Conservation (phyloP, 1,139 yeast species). For the Kurtzmaniella quercitrusa region DNA sequence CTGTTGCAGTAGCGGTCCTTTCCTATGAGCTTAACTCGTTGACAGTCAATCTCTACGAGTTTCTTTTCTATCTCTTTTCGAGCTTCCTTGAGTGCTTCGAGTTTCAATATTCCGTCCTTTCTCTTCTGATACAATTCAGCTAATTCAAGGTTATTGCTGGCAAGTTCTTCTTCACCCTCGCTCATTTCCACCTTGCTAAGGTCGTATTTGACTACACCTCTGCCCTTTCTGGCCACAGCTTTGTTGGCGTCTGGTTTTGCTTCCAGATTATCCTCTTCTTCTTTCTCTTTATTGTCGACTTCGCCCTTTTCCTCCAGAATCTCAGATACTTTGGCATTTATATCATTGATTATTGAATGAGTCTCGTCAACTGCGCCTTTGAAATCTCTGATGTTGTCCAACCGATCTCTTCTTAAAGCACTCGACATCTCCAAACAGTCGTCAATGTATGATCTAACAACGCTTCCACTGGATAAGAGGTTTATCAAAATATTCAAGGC, state of each 20-base stretch:
- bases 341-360: slow-evolving; percentile 32
- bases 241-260: not conserved
- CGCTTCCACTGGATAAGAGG: slow-evolving; percentile 52
- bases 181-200: slow-evolving; percentile 38
- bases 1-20: slow-evolving; percentile 79
- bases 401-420: slow-evolving; percentile 58
- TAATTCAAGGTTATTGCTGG: slow-evolving; percentile 44
- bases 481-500: slow-evolving; percentile 54
- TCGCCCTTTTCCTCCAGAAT: slow-evolving; percentile 1
- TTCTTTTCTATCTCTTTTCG: slow-evolving; percentile 52
- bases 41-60: slow-evolving; percentile 67
- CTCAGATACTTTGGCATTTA: slow-evolving; percentile 8
- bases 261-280: slow-evolving; percentile 10
- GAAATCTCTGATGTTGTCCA: slow-evolving; percentile 64
- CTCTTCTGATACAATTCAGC: slow-evolving; percentile 40
- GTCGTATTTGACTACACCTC: slow-evolving; percentile 27
- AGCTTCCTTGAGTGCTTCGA: slow-evolving; percentile 42
- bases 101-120: slow-evolving; percentile 32
- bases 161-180: slow-evolving; percentile 45
- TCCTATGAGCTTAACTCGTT: slow-evolving; percentile 74
- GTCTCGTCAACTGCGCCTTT: slow-evolving; percentile 49
- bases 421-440: slow-evolving; percentile 64
- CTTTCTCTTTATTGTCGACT: slow-evolving; percentile 12
- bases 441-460: slow-evolving; percentile 65
- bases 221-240: slow-evolving; percentile 8